Percentiles rank a stretch among this genome's conserved stretches.
phyloP scores from a whole-genome alignment of 768 basidiomycete species.

The Auriscalpium vulgare region DNA sequence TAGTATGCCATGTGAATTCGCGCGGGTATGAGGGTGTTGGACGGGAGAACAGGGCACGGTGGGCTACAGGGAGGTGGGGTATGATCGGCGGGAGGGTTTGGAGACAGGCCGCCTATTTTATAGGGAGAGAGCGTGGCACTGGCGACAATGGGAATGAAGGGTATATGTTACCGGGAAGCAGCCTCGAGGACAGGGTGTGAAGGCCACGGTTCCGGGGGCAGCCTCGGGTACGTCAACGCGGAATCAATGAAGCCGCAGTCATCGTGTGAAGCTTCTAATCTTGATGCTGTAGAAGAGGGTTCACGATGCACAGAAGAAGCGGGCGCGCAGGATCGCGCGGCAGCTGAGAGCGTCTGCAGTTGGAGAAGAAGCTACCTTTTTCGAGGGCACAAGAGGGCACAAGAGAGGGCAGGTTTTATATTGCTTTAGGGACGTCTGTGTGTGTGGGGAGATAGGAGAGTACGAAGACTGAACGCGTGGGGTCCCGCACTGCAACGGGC shows the following conservation, averaged over 20 bases:
- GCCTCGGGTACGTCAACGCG: background rate
- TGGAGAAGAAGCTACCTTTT: background rate
- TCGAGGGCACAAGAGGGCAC: background rate
- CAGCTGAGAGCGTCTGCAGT: background rate
- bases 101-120: background rate
- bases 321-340: background rate
- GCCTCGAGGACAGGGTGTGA: background rate
- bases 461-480: background rate
- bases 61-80: background rate
- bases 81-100: background rate
- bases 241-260: background rate
- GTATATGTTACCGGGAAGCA: background rate
- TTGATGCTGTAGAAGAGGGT: background rate
- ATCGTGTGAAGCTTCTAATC: background rate
- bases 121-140: background rate
- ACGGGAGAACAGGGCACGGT: background rate
- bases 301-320: background rate
- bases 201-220: background rate
- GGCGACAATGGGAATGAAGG: background rate
- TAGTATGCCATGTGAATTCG: conserved; percentile 1
- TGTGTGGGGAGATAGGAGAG: background rate
- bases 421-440: background rate
- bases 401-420: background rate
- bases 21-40: background rate
- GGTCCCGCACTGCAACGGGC: background rate